Conservation (phyloP, 495 filamentous ascomycete genomes). For the Podospora fimiseda region DNA sequence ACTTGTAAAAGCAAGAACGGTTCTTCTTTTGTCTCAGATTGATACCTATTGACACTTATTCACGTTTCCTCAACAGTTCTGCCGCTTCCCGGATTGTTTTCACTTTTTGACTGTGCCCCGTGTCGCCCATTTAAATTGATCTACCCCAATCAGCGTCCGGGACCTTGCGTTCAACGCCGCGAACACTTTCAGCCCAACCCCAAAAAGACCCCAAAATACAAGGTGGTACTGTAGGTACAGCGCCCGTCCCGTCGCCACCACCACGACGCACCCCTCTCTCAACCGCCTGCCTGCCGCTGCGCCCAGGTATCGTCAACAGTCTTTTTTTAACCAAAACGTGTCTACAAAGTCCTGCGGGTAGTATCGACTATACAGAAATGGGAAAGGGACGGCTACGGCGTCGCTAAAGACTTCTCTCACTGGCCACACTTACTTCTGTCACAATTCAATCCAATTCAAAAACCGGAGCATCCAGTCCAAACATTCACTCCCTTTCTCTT, state of each 20-base stretch:
- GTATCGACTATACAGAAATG: conserved; percentile 11
- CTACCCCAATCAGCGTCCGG: conserved; percentile 23
- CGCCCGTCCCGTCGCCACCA: neutral
- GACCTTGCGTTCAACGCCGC: conserved; percentile 15
- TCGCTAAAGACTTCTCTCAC: conserved; percentile 9
- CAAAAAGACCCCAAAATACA: neutral
- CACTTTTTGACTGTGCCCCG: conserved; percentile 4
- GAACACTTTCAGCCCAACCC: conserved; percentile 17
- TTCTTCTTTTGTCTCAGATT: neutral
- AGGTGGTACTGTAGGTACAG: neutral
- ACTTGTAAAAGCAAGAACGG: too few species aligned
- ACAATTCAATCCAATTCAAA: neutral
- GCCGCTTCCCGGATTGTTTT: conserved; percentile 3
- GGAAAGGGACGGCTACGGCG: conserved; percentile 14
- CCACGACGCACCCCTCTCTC: neutral
- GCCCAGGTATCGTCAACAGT: neutral
- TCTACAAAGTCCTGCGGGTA: conserved; percentile 5
- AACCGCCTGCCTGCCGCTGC: neutral
- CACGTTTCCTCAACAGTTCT: neutral
- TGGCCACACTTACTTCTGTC: neutral
- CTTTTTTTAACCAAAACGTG: neutral
- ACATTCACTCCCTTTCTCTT: too few species aligned
- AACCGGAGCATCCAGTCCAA: too few species aligned
- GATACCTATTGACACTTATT: neutral
- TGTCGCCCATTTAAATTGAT: conserved; percentile 19